Evolutionary conservation across 75 land plant species (phyloP).

Genomic region (Picea sitchensis): DNA sequence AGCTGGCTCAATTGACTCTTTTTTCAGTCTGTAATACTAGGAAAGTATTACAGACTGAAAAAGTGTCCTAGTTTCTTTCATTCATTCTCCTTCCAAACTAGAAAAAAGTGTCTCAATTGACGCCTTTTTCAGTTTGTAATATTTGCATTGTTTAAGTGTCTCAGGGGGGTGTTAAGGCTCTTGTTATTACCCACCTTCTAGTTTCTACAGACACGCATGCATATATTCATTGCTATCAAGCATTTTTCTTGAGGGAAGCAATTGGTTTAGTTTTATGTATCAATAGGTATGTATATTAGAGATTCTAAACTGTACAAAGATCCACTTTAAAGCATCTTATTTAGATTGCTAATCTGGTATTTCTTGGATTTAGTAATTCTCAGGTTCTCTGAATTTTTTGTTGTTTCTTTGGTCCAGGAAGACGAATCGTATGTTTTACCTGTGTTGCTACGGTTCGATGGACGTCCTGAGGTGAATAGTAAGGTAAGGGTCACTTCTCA

Average conservation of each 20-base stretch:
- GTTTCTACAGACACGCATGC: too few species aligned
- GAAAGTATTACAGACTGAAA: too few species aligned
- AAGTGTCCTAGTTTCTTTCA: too few species aligned
- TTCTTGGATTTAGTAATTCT: not conserved
- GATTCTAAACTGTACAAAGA: not conserved
- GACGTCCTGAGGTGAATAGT: slow-evolving; percentile 91
- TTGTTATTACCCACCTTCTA: not conserved
- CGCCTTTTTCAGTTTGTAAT: not conserved
- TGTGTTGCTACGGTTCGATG: slow-evolving; percentile 88
- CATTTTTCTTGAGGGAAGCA: not conserved
- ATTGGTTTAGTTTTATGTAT: not conserved
- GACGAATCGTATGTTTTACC: slow-evolving; percentile 91
- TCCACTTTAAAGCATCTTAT: not conserved
- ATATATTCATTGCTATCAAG: not conserved
- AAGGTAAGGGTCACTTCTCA: slow-evolving; percentile 46
- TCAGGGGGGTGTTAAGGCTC: not conserved
- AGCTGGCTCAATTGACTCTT: not conserved
- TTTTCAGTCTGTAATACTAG: too few species aligned
- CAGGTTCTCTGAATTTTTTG: slow-evolving; percentile 6
- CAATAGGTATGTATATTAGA: not conserved
- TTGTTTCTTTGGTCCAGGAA: slow-evolving; percentile 45
- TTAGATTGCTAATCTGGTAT: slow-evolving; percentile 4
- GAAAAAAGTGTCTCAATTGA: too few species aligned
- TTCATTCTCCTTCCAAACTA: too few species aligned
- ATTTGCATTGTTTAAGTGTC: not conserved